Evolutionary conservation across 768 basidiomycete genomes (phyloP), one percentile per base, ranked within the genome.

Genomic region (Lenzites betulinus): DNA sequence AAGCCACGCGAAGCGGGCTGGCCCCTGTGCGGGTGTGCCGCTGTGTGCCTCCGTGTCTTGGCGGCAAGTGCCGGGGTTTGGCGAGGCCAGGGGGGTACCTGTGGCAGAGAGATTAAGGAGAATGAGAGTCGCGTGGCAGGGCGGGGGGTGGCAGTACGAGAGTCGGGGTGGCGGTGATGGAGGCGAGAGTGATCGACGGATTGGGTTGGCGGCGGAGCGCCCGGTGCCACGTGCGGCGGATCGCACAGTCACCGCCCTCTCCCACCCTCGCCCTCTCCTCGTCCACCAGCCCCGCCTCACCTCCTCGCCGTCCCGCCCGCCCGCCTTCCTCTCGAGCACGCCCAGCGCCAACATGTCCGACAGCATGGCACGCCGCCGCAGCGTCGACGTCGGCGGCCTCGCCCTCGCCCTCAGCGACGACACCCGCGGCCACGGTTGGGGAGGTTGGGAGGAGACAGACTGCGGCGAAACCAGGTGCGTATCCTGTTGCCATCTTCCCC

Each of bases 311-410:
- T 25, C 39, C 49, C 30, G 46, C 47, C 2, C 30, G 30, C 30
- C 30, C 30, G 22, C 18, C n/a, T 23, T 46, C 57, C 48, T 49
- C n/a, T 13, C 49, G 7, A 39, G 26, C 53, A 23, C 33, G n/a
- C 23, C 11, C 18, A n/a, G 20, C 51, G 13, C 42, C 18, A 35
- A 20, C 12, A 65, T 67, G 64, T 33, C 39, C 20, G 66, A 63
- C 59, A 42, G n/a, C 38, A 58, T 61, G 58, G 61, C 39, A 7
- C 66, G 84, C 59, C 79, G 94, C 54, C 78, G 91, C 48, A 94
- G 91, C 70, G 93, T 95, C 57, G 95, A 98, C 74, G 82, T 92
- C 43, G 95, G 95, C 13, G 95, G 94, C 33, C 81, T 98, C 59
- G 85, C 88, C 58, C 86, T 93, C 50, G 93, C 93, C 0, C 83